Evolutionary conservation across 208 protist species (phyloP).

Genomic region (Angomonas ambiguus): DNA sequence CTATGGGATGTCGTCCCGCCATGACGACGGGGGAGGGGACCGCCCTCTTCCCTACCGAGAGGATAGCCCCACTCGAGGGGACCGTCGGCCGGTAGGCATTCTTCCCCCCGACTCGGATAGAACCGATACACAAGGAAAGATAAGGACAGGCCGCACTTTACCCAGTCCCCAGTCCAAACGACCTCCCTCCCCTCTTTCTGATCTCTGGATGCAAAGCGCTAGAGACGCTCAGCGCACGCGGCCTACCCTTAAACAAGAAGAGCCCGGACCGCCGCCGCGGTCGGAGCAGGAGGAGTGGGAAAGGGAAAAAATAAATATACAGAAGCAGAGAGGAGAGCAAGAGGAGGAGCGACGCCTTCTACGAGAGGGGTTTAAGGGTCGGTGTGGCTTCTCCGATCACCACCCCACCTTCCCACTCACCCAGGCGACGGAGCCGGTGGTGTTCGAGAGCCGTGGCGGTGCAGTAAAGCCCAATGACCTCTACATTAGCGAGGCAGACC

Average conservation of each 20-base stretch:
- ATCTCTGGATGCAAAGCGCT: background rate
- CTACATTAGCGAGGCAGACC: background rate
- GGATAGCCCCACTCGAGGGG: too few relatives aligned
- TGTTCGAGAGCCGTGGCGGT: too few relatives aligned
- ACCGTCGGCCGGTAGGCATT: too few relatives aligned
- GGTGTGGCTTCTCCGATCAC: slow-evolving; percentile 16
- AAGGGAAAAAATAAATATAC: background rate
- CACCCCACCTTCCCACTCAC: slow-evolving; percentile 8
- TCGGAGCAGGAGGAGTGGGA: background rate
- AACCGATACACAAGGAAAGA: too few relatives aligned
- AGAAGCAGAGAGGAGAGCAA: background rate
- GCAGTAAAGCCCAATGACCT: background rate
- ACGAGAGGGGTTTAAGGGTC: slow-evolving; percentile 7
- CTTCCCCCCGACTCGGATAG: background rate
- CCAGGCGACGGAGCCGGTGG: too few relatives aligned
- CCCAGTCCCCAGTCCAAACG: too few relatives aligned
- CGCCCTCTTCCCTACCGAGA: background rate
- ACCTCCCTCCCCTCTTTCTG: too few relatives aligned
- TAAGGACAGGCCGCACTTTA: too few relatives aligned
- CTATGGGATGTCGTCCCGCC: background rate
- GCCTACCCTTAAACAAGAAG: background rate
- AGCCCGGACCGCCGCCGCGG: background rate
- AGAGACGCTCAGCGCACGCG: too few relatives aligned
- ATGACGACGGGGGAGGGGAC: background rate
- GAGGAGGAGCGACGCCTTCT: background rate